Base-by-base conservation (phyloP, 2,329 filamentous ascomycete genomes). In the Stemphylium beticola region DNA sequence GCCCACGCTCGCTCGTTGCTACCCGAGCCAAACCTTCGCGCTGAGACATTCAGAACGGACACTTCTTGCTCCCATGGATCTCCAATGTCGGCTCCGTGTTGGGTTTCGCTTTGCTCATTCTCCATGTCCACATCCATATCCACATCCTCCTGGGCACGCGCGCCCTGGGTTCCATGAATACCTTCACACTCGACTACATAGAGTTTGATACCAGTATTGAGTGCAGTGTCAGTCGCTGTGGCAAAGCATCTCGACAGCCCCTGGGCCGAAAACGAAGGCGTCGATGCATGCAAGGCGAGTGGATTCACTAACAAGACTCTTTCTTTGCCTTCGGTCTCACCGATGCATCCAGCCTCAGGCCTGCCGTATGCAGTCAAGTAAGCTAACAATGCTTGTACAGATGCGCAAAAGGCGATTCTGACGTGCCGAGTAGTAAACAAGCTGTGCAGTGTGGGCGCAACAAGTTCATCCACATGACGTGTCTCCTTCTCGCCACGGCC, bases 261-360 rank as follows among this genome's bases (percentile, higher is more conserved):
- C 73, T 92, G 90, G 0, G 87, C 88, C 45, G 88, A 92, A 84
- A 89, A 92, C 55, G 90, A 87, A 58, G 86, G 86, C 0, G 87
- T 89, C 49, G 84, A 81, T 20, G 84, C 82, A 70, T 93, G 90
- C 37, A 90, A 72, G 17, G 82, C 77, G 14, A 92, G 67, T 37
- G 89, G 80, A 45, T 88, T 87, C 63, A 91, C 88, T 1, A 90
- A 74, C 1, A 91, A 71, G 3, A 92, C 81, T 71, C 59, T 64
- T 44, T 64, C 49, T 15, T 44, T 43, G 14, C 49, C 41, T 41
- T 50, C 47, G 42, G 45, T 48, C 17, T 58, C 55, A 18, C 32
- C 57, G 32, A 43, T 32, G 29, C 55, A 40, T 42, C 38, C 53
- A 40, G 58, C 42, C 29, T 32, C 57, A 45, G 55, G 37, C 18